Base-by-base conservation (phyloP, 2,329 filamentous ascomycete species). In the Trichoderma afroharzianum region DNA sequence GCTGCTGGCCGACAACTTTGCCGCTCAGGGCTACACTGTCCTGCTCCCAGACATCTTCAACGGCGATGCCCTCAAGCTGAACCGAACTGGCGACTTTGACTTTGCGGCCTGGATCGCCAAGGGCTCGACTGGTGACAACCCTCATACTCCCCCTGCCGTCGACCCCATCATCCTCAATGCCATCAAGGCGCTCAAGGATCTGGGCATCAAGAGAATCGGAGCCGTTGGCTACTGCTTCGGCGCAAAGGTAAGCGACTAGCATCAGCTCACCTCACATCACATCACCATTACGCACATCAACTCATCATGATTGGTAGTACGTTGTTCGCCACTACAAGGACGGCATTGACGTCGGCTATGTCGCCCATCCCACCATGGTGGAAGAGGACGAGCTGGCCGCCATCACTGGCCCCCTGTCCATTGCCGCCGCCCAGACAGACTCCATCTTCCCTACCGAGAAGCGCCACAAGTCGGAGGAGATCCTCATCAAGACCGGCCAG, bases 351-450 rank as follows among this genome's bases (percentile, higher is more conserved):
- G 92, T 88, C 68, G 93, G 92, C 50, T 96, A 87, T 81, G 82
- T 88, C 21, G 93, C 93, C 1, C 93, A 96, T 81, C 93, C 93
- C 0, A 92, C 89, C 30, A 94, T 94, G 75, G 88, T 96, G 33
- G 85, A 88, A 6, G 83, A 88, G 72, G 88, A 88, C 3, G 92
- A 94, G 81, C 86, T 94, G 63, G 83, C 83, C 18, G 87, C 85
- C 62, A 90, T 94, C 76, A 84, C 84, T n/a, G 89, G 88, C 0
- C 92, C 92, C 0, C 81, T 93, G 6, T 90, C 90, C 68, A 92
- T 94, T 76, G 85, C 90, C 57, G 90, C 86, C 11, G 85, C 85
- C 75, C 89, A 92, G 83, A 88, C 84, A 26, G 91, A 92, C 78
- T n/a, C 73, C 15, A 90, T 92, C 79, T 92, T 92, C 84, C 86